A percentile compares a stretch with the other conserved stretches of the same genome.
These are phyloP conservation scores for Globisporangium polare DNA, from an alignment of 352 stramenopile genomes.

Conservation along the genomic window DNA sequence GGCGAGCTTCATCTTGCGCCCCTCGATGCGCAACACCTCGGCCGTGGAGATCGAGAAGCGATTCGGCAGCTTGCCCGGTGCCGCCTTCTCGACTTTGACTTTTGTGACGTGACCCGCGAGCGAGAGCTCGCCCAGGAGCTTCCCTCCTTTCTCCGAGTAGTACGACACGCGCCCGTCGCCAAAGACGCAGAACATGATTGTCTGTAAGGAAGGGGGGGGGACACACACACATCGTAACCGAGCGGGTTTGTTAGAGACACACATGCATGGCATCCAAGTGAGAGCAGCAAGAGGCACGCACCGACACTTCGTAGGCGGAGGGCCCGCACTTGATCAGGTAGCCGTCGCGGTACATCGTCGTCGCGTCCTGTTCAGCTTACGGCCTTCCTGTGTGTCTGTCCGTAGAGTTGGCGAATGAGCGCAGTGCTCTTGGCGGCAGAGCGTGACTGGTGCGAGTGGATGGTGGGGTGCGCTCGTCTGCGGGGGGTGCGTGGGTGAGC, in stretches of 20 bases:
- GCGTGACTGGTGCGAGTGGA: neutral
- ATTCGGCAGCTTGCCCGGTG: slow-evolving; percentile 64
- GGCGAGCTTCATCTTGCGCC: slow-evolving; percentile 71
- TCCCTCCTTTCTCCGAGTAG: slow-evolving; percentile 70
- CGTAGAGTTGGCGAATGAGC: slow-evolving; percentile 5
- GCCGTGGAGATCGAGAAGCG: slow-evolving; percentile 67
- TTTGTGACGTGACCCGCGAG: slow-evolving; percentile 73
- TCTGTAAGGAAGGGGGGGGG: slow-evolving; percentile 25
- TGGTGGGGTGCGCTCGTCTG: neutral
- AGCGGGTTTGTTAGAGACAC: neutral
- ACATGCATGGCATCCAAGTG: slow-evolving; percentile 4
- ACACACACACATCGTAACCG: neutral
- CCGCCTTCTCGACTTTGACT: slow-evolving; percentile 64
- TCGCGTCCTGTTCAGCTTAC: neutral
- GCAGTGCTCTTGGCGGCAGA: neutral
- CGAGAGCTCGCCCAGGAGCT: slow-evolving; percentile 54
- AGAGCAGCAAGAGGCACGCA: slow-evolving; percentile 19
- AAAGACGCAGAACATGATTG: slow-evolving; percentile 75
- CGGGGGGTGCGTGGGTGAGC: neutral
- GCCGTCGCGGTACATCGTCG: slow-evolving; percentile 73
- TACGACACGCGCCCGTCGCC: slow-evolving; percentile 68
- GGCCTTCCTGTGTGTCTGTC: neutral
- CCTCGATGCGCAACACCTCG: slow-evolving; percentile 71
- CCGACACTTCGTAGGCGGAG: slow-evolving; percentile 44
- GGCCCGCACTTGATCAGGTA: slow-evolving; percentile 68